These are phyloP conservation scores for Selaginella moellendorffii DNA, from an alignment of 75 land plant species.

Conservation along the genomic window DNA sequence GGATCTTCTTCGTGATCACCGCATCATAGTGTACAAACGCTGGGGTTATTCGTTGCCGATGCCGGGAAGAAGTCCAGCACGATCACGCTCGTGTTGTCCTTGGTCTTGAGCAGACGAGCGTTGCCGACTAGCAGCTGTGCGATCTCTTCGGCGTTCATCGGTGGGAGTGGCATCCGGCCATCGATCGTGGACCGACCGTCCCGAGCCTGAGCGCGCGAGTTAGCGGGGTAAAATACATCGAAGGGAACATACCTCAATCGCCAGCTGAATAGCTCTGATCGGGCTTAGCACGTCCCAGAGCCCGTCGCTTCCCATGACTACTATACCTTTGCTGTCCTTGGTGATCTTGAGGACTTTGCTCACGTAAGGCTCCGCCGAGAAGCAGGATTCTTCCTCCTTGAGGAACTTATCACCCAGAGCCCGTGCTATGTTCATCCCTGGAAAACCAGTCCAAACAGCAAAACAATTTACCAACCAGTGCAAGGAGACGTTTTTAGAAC, in stretches of 20 bases:
- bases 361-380: constrained; percentile 80
- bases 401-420: constrained; percentile 92
- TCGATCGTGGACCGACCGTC: constrained; percentile 23
- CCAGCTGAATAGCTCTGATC: constrained; percentile 55
- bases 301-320: constrained; percentile 85
- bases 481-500: too few relatives aligned
- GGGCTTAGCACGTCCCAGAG: constrained; percentile 88
- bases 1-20: too few relatives aligned
- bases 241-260: constrained; percentile 43
- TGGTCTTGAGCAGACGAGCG: constrained; percentile 62
- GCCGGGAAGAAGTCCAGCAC: constrained; percentile 49
- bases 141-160: constrained; percentile 41
- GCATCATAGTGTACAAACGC: background rate
- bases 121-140: constrained; percentile 58
- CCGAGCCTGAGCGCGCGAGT: constrained; percentile 49
- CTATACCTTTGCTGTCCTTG: constrained; percentile 38
- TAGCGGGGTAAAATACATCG: constrained; percentile 8
- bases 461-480: too few relatives aligned
- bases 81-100: constrained; percentile 74
- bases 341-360: constrained; percentile 53
- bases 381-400: constrained; percentile 65
- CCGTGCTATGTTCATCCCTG: constrained; percentile 83
- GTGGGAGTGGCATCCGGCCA: constrained; percentile 12
- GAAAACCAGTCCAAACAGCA: background rate
- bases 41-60: background rate